Percentiles rank a stretch among this genome's conserved stretches.
Evolutionary conservation across 2,329 filamentous ascomycete genomes (phyloP).

Genomic region (Chaetomiaceae sp.): DNA sequence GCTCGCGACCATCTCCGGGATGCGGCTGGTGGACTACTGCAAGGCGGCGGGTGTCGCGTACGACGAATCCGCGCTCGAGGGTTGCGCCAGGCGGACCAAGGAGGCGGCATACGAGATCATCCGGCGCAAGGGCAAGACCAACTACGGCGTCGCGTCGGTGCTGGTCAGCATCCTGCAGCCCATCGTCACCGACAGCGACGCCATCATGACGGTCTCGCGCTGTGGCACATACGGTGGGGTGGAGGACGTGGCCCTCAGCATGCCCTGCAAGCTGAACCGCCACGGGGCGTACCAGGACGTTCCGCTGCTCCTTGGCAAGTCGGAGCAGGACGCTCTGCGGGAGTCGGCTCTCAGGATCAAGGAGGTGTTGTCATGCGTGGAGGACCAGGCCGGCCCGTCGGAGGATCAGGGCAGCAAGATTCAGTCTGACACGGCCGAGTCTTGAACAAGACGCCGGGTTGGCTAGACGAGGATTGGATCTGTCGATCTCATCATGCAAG

Average conservation of each 20-base stretch:
- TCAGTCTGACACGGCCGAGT: too few species aligned
- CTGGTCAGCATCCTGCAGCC: conserved; percentile 30
- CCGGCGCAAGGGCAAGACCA: conserved; percentile 32
- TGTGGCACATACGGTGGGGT: conserved; percentile 29
- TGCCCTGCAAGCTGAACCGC: conserved; percentile 29
- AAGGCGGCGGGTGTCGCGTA: conserved; percentile 24
- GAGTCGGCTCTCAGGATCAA: conserved; percentile 26
- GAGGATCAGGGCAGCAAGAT: too few species aligned
- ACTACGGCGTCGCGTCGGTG: conserved; percentile 32
- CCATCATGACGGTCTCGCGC: conserved; percentile 28
- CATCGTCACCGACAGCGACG: conserved; percentile 30
- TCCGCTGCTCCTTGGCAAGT: conserved; percentile 24
- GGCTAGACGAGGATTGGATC: too few species aligned
- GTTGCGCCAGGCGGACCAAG: conserved; percentile 25
- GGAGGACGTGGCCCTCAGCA: conserved; percentile 27
- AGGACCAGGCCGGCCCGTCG: background rate
- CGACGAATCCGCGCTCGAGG: conserved; percentile 27
- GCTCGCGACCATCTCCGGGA: conserved; percentile 30
- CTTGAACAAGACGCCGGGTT: too few species aligned
- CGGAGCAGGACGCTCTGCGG: conserved; percentile 25
- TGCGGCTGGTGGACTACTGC: conserved; percentile 29
- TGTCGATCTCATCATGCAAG: too few species aligned
- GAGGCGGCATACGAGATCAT: conserved; percentile 33
- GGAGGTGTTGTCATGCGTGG: conserved; percentile 14
- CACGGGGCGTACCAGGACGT: conserved; percentile 27